Evolutionary conservation across 176 grass and related monocot species (phyloP), one percentile per base, ranked within the genome.

Genomic region (Chloris gayana): DNA sequence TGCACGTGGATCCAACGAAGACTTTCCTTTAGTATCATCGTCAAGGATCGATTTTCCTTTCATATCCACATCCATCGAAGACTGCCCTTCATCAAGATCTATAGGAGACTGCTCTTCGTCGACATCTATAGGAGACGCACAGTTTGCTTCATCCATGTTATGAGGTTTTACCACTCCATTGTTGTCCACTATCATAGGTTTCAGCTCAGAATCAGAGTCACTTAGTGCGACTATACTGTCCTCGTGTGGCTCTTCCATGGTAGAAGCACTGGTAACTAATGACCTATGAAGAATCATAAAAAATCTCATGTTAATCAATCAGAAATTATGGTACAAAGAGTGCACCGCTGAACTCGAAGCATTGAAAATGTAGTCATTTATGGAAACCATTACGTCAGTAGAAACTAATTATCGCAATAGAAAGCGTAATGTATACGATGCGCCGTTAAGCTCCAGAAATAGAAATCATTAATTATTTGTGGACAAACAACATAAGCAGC

Each of bases 181-280:
- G 30, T 75, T 85, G 70, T 90, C 84, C 18, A 87, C 0, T 31
- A 21, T n/a, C 84, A 87, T 82, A 39, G 44, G 10, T 37, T 90
- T 85, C 19, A 39, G 54, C 7, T 79, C 84, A 74, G 79, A 69
- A 70, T 82, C 87, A 61, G 46, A 41, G 7, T 37, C 44, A 71
- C 70, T 58, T 51, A 78, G 51, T 34, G 78, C 75, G 32, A 85
- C 32, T 14, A 56, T 82, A 9, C 33, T 69, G 33, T 86, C 75
- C 65, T 66, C 69, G 14, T 35, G 64, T 54, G 41, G 60, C 49
- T 71, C 77, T 73, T 90, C 85, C 84, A 90, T 87, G 51, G 1
- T 51, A 24, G 29, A 64, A 65, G 42, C 50, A 75, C 33, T 13
- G 42, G 70, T 22, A 65, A 29, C 71, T 70, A 76, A 66, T 63